Conservation (phyloP, 2,329 filamentous ascomycete genomes). For the Pseudogymnoascus sp. region DNA sequence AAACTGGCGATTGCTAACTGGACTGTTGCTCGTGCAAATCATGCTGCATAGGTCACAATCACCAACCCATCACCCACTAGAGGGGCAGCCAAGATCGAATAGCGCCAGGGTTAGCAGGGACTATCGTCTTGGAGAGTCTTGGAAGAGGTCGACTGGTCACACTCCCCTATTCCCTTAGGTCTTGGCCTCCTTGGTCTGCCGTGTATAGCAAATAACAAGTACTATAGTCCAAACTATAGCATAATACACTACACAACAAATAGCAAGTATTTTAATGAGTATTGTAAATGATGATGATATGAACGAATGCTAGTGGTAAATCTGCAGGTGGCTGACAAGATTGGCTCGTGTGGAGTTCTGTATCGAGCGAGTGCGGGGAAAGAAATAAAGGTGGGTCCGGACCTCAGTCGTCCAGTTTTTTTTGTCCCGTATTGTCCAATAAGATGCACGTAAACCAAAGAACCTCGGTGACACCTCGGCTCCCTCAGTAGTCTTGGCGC, state of each 20-base stretch:
- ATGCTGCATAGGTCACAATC: neutral
- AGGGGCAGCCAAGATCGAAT: neutral
- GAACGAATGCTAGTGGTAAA: neutral
- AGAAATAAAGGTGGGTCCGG: neutral
- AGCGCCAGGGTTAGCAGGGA: neutral
- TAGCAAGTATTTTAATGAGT: neutral
- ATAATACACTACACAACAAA: neutral
- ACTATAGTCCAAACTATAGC: neutral
- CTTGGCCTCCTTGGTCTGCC: neutral
- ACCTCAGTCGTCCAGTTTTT: neutral
- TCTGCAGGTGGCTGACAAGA: neutral
- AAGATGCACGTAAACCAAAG: neutral
- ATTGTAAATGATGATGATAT: neutral
- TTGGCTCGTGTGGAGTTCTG: no score
- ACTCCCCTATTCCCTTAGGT: no score
- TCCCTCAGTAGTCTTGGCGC: neutral
- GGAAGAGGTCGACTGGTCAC: neutral
- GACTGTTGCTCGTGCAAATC: neutral
- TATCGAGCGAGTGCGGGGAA: neutral
- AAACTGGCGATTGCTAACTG: neutral
- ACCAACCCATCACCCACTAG: neutral
- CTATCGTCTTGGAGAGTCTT: slow-evolving; percentile 4
- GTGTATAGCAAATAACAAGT: neutral
- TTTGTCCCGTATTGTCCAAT: neutral
- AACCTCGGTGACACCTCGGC: slow-evolving; percentile 8